Percentiles rank a stretch among this genome's conserved stretches.
phyloP scores from a whole-genome alignment of 352 stramenopile species.

The Phytophthora vignae region DNA sequence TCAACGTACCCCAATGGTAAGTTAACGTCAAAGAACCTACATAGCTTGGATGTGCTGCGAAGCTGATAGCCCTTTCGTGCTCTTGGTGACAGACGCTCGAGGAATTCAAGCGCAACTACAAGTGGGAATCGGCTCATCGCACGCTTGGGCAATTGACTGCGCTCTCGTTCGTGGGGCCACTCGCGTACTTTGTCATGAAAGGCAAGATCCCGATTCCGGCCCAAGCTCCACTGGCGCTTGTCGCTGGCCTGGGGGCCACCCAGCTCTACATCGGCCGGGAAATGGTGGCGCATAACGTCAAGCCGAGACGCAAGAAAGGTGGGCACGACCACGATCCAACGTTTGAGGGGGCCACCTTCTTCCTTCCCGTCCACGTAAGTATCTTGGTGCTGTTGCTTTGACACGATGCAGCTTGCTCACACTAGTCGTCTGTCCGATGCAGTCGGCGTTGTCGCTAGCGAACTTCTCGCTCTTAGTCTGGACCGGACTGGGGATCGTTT shows the following conservation, averaged over 20 bases:
- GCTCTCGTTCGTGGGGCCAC: conserved; percentile 89
- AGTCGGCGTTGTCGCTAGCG: conserved; percentile 68
- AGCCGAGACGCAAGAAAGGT: conserved; percentile 19
- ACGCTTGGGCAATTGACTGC: conserved; percentile 94
- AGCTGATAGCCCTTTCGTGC: background rate
- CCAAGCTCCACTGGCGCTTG: conserved; percentile 49
- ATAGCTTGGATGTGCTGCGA: background rate
- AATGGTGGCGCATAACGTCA: conserved; percentile 58
- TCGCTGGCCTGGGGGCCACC: conserved; percentile 50
- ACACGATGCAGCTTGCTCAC: background rate
- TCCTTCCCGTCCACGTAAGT: conserved; percentile 59
- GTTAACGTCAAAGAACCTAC: background rate
- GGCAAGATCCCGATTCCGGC: conserved; percentile 65
- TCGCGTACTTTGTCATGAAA: conserved; percentile 92
- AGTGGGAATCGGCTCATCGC: conserved; percentile 91
- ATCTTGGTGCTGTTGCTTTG: background rate
- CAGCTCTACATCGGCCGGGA: conserved; percentile 63
- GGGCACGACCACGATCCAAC: conserved; percentile 21
- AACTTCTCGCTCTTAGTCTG: conserved; percentile 73
- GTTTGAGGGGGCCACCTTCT: conserved; percentile 50
- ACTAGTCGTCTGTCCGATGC: background rate
- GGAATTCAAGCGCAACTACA: conserved; percentile 98
- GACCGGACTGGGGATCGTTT: conserved; percentile 67
- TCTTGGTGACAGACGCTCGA: conserved; percentile 80
- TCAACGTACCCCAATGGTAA: conserved; percentile 85